phyloP scores from a whole-genome alignment of 176 grass and related monocot species.

The Ensete glaucum region DNA sequence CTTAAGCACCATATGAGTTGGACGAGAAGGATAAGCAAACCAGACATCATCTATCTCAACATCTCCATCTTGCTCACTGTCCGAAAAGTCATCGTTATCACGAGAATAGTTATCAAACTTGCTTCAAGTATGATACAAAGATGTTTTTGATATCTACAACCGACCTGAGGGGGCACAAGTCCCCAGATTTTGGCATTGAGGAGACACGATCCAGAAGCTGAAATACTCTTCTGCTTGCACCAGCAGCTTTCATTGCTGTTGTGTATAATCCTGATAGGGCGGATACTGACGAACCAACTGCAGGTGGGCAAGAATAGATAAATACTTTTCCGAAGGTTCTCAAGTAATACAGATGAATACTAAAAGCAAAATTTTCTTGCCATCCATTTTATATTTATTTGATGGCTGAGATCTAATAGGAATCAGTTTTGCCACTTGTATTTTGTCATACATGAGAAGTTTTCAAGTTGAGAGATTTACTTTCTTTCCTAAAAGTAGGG shows the following conservation, averaged over 20 bases:
- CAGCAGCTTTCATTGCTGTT: constrained; percentile 95
- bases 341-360: background rate
- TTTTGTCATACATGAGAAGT: background rate
- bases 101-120: constrained; percentile 10
- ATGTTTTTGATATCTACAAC: constrained; percentile 9
- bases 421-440: background rate
- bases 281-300: constrained; percentile 89
- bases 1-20: constrained; percentile 97
- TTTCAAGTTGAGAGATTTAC: background rate
- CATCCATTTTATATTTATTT: background rate
- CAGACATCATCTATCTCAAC: constrained; percentile 93
- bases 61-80: constrained; percentile 66
- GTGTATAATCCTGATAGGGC: constrained; percentile 86
- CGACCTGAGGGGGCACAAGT: constrained; percentile 59
- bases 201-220: constrained; percentile 81
- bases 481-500: background rate
- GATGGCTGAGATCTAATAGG: background rate
- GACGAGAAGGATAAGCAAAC: constrained; percentile 97
- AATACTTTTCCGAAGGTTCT: background rate
- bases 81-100: constrained; percentile 21
- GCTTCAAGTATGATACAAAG: background rate
- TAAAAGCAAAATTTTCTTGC: background rate
- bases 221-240: constrained; percentile 92
- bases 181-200: constrained; percentile 61
- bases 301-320: constrained; percentile 6